A percentile compares a stretch with the other conserved stretches of the same genome.
phyloP scores from a whole-genome alignment of 768 basidiomycete genomes.

The Agrocybe chaxingu region DNA sequence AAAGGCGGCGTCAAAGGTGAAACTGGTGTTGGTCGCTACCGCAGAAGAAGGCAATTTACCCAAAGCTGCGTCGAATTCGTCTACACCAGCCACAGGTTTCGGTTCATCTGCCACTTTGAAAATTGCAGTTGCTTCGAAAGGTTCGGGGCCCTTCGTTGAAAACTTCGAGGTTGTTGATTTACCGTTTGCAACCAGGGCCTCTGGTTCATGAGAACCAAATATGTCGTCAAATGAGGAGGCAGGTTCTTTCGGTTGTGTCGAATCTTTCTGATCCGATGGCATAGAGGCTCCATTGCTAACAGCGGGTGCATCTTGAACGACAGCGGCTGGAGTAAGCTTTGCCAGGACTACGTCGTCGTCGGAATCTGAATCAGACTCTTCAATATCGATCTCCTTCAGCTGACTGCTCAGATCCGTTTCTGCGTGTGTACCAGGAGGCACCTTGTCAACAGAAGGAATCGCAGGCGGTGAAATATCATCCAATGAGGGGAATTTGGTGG shows the following conservation, averaged over 20 bases:
- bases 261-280: background rate
- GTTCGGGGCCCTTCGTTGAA: conserved; percentile 3
- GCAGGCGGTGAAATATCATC: conserved; percentile 36
- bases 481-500: conserved; percentile 26
- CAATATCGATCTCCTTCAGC: conserved; percentile 55
- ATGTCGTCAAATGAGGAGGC: conserved; percentile 22
- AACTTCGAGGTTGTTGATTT: conserved; percentile 8
- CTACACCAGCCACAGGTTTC: conserved; percentile 41
- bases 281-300: conserved; percentile 10
- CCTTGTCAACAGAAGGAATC: conserved; percentile 31
- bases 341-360: conserved; percentile 33
- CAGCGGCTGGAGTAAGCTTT: conserved; percentile 22
- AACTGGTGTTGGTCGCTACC: conserved; percentile 33
- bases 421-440: conserved; percentile 18
- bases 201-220: conserved; percentile 16
- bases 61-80: conserved; percentile 76
- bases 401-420: conserved; percentile 52
- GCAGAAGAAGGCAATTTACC: conserved; percentile 44
- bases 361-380: conserved; percentile 55
- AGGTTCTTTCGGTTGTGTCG: conserved; percentile 1
- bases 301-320: conserved; percentile 20
- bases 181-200: background rate
- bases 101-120: conserved; percentile 19
- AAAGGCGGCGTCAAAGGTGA: conserved; percentile 63
- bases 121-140: conserved; percentile 15